These are phyloP conservation scores for Pseudogymnoascus sp. DNA, from an alignment of 2,329 filamentous ascomycete genomes.

Conservation along the genomic window DNA sequence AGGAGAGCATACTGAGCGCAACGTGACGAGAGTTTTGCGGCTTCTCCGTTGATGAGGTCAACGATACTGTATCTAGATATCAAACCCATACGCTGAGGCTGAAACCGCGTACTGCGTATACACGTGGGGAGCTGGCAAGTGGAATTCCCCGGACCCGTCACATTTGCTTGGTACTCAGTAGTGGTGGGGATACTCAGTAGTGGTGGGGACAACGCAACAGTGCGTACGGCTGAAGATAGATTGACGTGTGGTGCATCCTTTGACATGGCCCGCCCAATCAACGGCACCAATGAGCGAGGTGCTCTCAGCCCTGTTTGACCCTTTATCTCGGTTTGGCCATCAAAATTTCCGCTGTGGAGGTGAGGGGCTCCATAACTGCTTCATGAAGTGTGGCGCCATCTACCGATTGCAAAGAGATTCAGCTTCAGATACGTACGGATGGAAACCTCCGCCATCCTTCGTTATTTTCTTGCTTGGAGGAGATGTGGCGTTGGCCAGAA, in stretches of 20 bases:
- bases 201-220: neutral
- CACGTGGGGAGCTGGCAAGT: neutral
- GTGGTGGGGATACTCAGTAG: neutral
- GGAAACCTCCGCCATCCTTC: neutral
- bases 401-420: neutral
- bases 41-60: neutral
- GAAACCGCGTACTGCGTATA: neutral
- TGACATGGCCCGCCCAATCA: neutral
- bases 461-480: neutral
- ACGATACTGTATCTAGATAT: neutral
- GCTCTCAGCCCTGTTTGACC: conserved; percentile 6
- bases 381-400: neutral
- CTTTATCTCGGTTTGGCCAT: conserved; percentile 6
- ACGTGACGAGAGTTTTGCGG: neutral
- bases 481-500: neutral
- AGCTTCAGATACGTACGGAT: neutral
- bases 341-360: neutral
- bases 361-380: neutral
- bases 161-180: conserved; percentile 3
- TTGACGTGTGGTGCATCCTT: conserved; percentile 8
- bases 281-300: neutral
- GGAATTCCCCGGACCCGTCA: neutral
- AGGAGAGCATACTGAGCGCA: neutral
- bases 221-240: conserved; percentile 3
- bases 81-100: neutral